Conservation (phyloP, 1,284 basidiomycete species). For the Sporisorium iseilematis-ciliati region DNA sequence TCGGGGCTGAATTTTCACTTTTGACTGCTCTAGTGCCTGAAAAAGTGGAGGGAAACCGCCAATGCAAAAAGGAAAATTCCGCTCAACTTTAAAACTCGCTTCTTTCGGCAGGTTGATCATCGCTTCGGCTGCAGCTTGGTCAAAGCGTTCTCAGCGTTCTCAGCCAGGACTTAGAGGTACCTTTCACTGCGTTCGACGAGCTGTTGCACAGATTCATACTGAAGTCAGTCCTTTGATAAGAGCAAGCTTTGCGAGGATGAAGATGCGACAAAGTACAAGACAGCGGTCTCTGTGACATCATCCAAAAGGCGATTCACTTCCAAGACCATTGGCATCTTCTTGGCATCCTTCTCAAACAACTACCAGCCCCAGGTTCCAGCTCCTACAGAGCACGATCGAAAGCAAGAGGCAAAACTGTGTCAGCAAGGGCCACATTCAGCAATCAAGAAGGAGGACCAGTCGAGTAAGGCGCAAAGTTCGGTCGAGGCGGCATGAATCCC, state of each 20-base stretch:
- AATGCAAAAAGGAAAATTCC: too few species aligned
- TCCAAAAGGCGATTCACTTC: background rate
- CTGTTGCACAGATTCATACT: too few species aligned
- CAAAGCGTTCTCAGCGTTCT: too few species aligned
- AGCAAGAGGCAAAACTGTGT: background rate
- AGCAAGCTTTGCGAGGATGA: too few species aligned
- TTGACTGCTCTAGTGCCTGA: slow-evolving; percentile 3
- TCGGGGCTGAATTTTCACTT: background rate
- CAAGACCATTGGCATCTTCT: slow-evolving; percentile 1
- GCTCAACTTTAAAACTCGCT: too few species aligned
- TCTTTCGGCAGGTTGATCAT: too few species aligned
- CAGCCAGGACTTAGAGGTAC: too few species aligned
- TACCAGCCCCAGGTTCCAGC: slow-evolving; percentile 57
- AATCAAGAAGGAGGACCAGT: slow-evolving; percentile 33
- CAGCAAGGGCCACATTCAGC: background rate
- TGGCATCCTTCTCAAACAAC: background rate
- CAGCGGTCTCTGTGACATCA: background rate
- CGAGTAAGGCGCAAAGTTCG: slow-evolving; percentile 44
- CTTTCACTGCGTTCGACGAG: too few species aligned
- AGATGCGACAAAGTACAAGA: background rate
- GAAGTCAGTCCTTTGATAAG: too few species aligned
- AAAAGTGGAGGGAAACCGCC: slow-evolving; percentile 6
- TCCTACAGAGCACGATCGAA: slow-evolving; percentile 14
- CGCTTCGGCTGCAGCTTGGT: too few species aligned
- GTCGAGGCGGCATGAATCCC: slow-evolving; percentile 30